These are phyloP conservation scores for Nakazawaea molendinolei DNA, from an alignment of 805 yeast species.

Conservation along the genomic window DNA sequence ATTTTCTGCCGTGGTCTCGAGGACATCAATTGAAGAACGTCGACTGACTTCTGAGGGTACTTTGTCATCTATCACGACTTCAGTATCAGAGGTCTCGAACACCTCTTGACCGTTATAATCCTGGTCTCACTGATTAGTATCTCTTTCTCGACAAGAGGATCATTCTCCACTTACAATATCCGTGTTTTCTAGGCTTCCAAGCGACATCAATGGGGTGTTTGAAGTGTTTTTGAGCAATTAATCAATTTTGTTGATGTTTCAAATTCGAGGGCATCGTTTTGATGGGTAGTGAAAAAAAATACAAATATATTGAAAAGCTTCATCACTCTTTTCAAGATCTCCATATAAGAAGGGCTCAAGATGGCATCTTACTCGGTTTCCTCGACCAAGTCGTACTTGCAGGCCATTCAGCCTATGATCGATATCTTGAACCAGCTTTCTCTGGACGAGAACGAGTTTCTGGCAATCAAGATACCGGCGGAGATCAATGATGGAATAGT, in stretches of 20 bases:
- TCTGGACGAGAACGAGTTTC: conserved; percentile 4
- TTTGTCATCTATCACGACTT: background rate
- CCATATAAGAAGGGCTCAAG: background rate
- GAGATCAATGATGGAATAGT: conserved; percentile 25
- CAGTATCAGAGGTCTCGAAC: conserved; percentile 13
- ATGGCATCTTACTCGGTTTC: conserved; percentile 51
- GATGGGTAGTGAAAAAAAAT: background rate
- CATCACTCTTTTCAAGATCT: background rate
- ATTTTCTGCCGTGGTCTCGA: background rate
- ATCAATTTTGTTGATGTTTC: conserved; percentile 1
- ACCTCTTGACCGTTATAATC: conserved; percentile 8
- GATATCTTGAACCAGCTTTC: conserved; percentile 33
- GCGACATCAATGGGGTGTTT: too few species aligned
- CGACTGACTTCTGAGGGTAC: background rate
- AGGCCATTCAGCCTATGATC: conserved; percentile 71
- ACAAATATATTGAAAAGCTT: background rate
- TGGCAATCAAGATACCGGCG: conserved; percentile 19
- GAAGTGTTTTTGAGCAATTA: background rate
- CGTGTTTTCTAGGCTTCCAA: background rate
- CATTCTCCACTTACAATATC: conserved; percentile 5
- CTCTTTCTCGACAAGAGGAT: too few species aligned
- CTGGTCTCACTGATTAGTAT: too few species aligned
- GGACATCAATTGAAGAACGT: conserved; percentile 9
- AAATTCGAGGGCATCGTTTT: background rate
- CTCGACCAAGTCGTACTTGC: conserved; percentile 71